Evolutionary conservation across 1,284 basidiomycete genomes (phyloP).

Genomic region (Termitomyces sp.): DNA sequence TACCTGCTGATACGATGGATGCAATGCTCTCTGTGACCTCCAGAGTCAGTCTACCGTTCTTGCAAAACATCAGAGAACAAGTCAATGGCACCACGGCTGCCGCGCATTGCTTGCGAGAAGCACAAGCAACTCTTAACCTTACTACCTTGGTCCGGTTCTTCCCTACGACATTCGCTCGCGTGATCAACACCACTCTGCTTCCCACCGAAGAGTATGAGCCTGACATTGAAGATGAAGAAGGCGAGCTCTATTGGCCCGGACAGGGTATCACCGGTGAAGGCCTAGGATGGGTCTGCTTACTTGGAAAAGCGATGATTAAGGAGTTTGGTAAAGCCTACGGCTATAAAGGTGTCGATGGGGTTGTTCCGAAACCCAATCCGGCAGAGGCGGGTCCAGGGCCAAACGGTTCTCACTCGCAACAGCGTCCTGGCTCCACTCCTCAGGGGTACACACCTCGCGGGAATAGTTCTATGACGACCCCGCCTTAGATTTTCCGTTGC

Average conservation of each 20-base stretch:
- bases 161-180: constrained; percentile 66
- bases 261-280: constrained; percentile 66
- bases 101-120: constrained; percentile 40
- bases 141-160: constrained; percentile 62
- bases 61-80: constrained; percentile 45
- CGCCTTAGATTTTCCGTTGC: constrained; percentile 4
- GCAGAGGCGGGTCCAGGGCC: constrained; percentile 25
- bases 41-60: constrained; percentile 30
- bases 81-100: constrained; percentile 39
- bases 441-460: constrained; percentile 19
- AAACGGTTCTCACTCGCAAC: constrained; percentile 17
- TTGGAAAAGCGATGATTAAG: constrained; percentile 77
- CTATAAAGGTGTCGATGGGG: constrained; percentile 62
- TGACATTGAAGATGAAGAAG: constrained; percentile 76
- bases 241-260: constrained; percentile 75
- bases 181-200: constrained; percentile 58
- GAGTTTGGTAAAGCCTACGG: constrained; percentile 71
- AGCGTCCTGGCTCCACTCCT: constrained; percentile 21
- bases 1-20: constrained; percentile 34
- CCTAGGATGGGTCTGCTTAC: constrained; percentile 71
- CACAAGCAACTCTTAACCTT: constrained; percentile 55
- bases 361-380: constrained; percentile 57
- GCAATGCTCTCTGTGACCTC: constrained; percentile 34
- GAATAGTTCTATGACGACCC: constrained; percentile 7
- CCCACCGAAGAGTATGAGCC: constrained; percentile 67